phyloP scores from a whole-genome alignment of 73 alveolate genomes.

The Uronychia binucleata region DNA sequence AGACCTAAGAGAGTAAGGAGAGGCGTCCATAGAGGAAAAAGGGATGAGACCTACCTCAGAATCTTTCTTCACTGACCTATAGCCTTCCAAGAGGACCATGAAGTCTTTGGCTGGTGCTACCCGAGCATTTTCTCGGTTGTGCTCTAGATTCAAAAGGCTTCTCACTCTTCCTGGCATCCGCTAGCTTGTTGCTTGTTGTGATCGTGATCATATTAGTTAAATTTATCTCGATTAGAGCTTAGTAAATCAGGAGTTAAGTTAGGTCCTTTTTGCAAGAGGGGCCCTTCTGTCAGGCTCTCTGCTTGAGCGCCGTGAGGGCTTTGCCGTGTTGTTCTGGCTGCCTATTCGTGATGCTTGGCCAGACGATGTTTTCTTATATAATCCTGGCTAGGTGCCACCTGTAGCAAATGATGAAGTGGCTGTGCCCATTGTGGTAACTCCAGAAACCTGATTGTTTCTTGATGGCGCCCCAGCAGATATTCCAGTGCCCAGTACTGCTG shows the following conservation, averaged over 20 bases:
- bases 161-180: not conserved
- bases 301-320: not conserved
- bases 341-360: too few species aligned
- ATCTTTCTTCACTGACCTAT: not conserved
- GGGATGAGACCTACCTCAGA: not conserved
- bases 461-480: too few species aligned
- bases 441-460: too few species aligned
- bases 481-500: too few species aligned
- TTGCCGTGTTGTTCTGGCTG: too few species aligned
- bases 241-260: not conserved
- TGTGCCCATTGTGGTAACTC: not conserved
- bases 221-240: not conserved
- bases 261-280: too few species aligned
- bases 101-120: not conserved
- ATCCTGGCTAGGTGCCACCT: too few species aligned
- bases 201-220: not conserved
- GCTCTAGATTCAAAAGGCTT: not conserved
- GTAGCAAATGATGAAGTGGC: not conserved
- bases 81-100: not conserved
- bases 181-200: not conserved
- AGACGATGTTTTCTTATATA: not conserved
- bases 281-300: too few species aligned
- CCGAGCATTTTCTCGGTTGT: not conserved
- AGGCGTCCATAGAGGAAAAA: not conserved
- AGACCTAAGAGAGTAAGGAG: not conserved